Percentiles rank a stretch among this genome's conserved stretches.
Evolutionary conservation across 2,329 filamentous ascomycete genomes (phyloP).

Genomic region (Kalmusia sp.): DNA sequence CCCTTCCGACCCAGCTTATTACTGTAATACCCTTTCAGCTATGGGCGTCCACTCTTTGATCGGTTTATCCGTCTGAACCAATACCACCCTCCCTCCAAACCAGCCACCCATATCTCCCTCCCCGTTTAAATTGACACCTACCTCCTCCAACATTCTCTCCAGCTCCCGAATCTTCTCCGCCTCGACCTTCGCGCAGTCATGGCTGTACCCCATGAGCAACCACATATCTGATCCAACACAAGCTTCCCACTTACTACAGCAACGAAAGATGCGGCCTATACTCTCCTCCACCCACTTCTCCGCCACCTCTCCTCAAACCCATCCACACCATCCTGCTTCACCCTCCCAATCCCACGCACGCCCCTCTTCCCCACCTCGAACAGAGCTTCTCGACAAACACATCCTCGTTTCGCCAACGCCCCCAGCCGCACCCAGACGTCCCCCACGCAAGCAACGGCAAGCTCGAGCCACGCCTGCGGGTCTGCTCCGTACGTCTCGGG

Average conservation of each 20-base stretch:
- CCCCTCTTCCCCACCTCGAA: constrained; percentile 41
- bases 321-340: constrained; percentile 36
- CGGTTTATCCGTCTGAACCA: constrained; percentile 47
- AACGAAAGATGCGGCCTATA: constrained; percentile 51
- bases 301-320: constrained; percentile 31
- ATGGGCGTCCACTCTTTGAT: constrained; percentile 48
- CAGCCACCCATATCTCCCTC: constrained; percentile 35
- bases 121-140: constrained; percentile 32
- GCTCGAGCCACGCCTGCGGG: constrained; percentile 48
- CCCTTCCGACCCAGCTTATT: constrained; percentile 2
- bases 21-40: constrained; percentile 39
- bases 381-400: constrained; percentile 51
- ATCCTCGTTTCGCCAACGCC: constrained; percentile 40
- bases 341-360: constrained; percentile 23
- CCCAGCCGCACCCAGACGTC: constrained; percentile 37
- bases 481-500: constrained; percentile 31
- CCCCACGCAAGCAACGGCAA: constrained; percentile 25
- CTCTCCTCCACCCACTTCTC: constrained; percentile 38
- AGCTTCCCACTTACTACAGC: constrained; percentile 53
- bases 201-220: constrained; percentile 20
- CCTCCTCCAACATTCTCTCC: constrained; percentile 24
- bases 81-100: constrained; percentile 47
- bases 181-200: constrained; percentile 33
- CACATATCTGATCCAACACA: constrained; percentile 1
- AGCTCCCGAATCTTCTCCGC: constrained; percentile 28